A percentile compares a stretch with the other conserved stretches of the same genome.
These are phyloP conservation scores for Pisolithus marmoratus DNA, from an alignment of 768 basidiomycete genomes.

Conservation along the genomic window DNA sequence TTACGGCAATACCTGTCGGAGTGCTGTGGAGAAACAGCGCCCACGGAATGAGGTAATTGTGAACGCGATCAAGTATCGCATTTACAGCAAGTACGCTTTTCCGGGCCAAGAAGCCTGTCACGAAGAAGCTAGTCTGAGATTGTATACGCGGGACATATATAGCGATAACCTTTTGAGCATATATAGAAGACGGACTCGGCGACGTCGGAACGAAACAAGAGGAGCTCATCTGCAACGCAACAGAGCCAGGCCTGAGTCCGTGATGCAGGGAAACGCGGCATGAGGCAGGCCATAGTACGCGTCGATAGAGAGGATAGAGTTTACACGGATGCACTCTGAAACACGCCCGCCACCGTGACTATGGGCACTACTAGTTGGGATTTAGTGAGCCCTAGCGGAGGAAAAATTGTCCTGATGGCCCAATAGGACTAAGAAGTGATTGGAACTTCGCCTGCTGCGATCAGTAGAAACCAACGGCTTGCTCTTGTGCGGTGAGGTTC, in stretches of 20 bases:
- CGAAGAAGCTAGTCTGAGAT: background rate
- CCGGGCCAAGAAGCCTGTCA: background rate
- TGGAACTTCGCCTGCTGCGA: background rate
- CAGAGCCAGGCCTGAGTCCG: no score
- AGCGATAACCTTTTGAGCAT: background rate
- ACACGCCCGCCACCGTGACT: no score
- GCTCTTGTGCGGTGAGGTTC: background rate
- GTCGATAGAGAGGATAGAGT: no score
- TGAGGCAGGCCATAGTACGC: no score
- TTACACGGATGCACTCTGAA: no score
- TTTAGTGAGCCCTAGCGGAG: no score
- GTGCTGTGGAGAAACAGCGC: constrained; percentile 1
- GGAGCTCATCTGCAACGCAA: no score
- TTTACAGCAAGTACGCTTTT: background rate
- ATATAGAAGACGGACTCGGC: background rate
- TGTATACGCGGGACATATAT: background rate
- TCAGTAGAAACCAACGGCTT: background rate
- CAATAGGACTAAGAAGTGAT: background rate
- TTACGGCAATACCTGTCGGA: background rate
- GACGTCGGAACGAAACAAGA: no score
- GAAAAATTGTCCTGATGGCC: no score
- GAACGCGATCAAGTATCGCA: background rate
- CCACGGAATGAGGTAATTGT: constrained; percentile 2
- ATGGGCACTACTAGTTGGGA: no score
- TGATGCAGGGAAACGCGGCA: no score